Base-by-base conservation (phyloP, 768 basidiomycete genomes). In the Panellus pusillus region DNA sequence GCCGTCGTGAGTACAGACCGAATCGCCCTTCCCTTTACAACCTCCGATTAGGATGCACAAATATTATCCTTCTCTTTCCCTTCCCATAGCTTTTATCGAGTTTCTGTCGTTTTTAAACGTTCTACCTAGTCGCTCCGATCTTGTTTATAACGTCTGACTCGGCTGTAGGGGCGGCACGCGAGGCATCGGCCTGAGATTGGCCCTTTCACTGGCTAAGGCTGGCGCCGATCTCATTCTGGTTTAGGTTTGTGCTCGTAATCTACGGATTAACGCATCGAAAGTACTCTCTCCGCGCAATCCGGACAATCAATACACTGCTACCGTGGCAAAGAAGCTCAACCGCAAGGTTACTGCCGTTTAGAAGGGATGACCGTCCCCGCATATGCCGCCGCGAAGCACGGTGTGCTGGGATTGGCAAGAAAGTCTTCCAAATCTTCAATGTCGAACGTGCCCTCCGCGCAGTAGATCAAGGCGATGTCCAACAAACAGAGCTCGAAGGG, bases 401-500 rank as follows among this genome's bases (percentile, higher is more conserved):
- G 76, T 46, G 75, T 76, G 9, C 60, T 72, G 37, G 74, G 74
- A 37, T 27, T 63, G 78, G 56, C 39, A 37, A 2, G 47, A 35
- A 1, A 29, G 19, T 14, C 38, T 36, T 41, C 27, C 4, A 14
- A 17, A 39, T 14, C 11, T 14, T 15, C n/a, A n/a, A n/a, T 38
- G 39, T 20, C 28, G 18, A 9, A 15, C 1, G n/a, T 24, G 2
- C 49, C 42, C 28, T 50, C 27, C 44, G 3, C 19, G 29, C 27
- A 18, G 27, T 40, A 57, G 56, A 60, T 60, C 47, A 60, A 57
- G 32, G 59, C 59, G 3, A 40, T 60, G 52, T 75, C 74, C 37
- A 80, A 80, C 70, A 78, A 79, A 52, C 80, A 78, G 78, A 68
- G 72, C 14, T 50, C 64, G 12, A 71, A 76, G 55, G 76, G 76